phyloP scores from a whole-genome alignment of 805 yeast genomes.

The Starmerella potacharoeniae region DNA sequence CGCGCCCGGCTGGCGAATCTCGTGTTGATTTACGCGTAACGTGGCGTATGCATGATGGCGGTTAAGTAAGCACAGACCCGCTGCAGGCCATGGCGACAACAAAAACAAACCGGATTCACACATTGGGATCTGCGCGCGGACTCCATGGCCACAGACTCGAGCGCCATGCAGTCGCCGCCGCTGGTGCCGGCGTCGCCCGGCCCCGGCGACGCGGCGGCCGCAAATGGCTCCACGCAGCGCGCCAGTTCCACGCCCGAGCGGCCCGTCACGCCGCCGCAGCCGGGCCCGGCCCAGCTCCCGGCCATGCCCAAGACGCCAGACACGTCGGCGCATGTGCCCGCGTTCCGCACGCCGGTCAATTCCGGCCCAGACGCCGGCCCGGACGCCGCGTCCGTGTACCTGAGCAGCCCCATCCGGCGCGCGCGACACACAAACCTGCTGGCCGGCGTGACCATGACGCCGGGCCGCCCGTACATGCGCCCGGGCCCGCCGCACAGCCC shows the following conservation, averaged over 20 bases:
- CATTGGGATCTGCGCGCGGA: neutral
- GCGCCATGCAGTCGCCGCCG: neutral
- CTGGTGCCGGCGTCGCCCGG: neutral
- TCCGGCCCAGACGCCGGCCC: neutral
- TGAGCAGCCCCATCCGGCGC: constrained; percentile 18
- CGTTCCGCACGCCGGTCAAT: constrained; percentile 3
- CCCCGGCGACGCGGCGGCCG: neutral
- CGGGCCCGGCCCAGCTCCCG: neutral
- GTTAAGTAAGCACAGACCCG: neutral
- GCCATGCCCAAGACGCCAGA: constrained; percentile 6
- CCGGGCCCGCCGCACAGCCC: constrained; percentile 5
- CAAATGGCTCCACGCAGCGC: neutral
- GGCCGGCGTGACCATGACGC: constrained; percentile 18
- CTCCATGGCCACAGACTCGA: neutral
- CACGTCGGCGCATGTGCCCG: neutral
- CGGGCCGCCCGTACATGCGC: constrained; percentile 16
- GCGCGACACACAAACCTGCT: neutral
- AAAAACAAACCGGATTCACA: constrained; percentile 2
- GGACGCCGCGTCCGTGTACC: constrained; percentile 14
- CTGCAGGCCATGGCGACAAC: neutral
- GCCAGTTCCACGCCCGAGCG: neutral
- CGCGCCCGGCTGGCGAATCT: neutral
- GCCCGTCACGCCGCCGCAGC: constrained; percentile 5
- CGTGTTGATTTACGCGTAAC: constrained; percentile 1
- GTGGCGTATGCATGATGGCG: neutral